These are phyloP conservation scores for Thelonectria discophora DNA, from an alignment of 2,329 filamentous ascomycete genomes.

Conservation along the genomic window DNA sequence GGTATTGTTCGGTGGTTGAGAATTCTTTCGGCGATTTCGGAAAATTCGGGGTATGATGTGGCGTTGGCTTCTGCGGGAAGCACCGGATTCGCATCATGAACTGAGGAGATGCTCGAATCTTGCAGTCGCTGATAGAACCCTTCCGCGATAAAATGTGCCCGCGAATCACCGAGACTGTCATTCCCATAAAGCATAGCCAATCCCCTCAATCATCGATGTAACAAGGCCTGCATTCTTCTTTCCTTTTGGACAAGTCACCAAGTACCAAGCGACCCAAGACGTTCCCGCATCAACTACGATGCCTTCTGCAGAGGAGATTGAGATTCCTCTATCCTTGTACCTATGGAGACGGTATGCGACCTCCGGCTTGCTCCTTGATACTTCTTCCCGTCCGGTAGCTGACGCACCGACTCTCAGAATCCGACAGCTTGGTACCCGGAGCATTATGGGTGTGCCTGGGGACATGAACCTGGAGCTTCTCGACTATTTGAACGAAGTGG, in stretches of 20 bases:
- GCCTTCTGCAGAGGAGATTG: constrained; percentile 3
- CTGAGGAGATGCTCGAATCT: neutral
- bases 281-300: neutral
- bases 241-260: neutral
- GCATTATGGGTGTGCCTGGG: constrained; percentile 23
- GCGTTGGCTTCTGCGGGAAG: neutral
- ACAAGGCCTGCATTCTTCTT: neutral
- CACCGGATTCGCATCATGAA: neutral
- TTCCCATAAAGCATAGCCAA: neutral
- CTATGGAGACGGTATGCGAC: constrained; percentile 18
- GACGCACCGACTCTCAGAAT: constrained; percentile 4
- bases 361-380: neutral
- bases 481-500: constrained; percentile 22
- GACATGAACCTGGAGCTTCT: constrained; percentile 27
- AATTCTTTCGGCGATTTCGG: neutral
- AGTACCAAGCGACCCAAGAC: neutral
- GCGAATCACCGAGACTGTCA: neutral
- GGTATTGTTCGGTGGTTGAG: neutral
- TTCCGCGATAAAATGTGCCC: neutral
- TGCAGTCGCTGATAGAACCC: neutral
- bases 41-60: neutral
- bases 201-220: neutral
- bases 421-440: constrained; percentile 13
- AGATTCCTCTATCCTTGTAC: constrained; percentile 14
- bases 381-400: neutral